These are phyloP conservation scores for Daphne laureola DNA, from an alignment of 441 rosid species.

Conservation along the genomic window DNA sequence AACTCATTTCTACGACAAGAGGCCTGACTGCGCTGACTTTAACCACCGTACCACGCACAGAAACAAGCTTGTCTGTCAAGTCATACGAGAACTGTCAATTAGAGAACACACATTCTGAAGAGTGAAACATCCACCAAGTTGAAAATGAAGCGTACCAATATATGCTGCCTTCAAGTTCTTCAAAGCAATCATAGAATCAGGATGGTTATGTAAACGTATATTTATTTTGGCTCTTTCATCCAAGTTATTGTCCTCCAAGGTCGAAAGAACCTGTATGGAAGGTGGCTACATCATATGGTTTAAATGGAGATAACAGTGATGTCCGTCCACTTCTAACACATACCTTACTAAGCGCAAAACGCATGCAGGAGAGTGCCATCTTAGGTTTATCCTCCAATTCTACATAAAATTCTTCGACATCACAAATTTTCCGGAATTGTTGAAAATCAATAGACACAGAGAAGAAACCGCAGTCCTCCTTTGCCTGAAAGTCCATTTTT, in stretches of 20 bases:
- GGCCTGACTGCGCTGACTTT: slow-evolving; percentile 95
- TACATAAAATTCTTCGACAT: slow-evolving; percentile 45
- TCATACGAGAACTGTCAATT: slow-evolving; percentile 12
- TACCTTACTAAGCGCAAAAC: slow-evolving; percentile 91
- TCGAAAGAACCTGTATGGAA: slow-evolving; percentile 42
- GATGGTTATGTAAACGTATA: slow-evolving; percentile 69
- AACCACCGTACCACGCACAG: slow-evolving; percentile 82
- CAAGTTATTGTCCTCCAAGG: slow-evolving; percentile 28
- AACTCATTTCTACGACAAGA: slow-evolving; percentile 67
- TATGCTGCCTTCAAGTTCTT: slow-evolving; percentile 91
- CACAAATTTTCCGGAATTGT: slow-evolving; percentile 53
- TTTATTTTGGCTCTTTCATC: slow-evolving; percentile 54
- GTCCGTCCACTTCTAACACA: background rate
- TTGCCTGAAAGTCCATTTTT: slow-evolving; percentile 41
- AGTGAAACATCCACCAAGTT: slow-evolving; percentile 4
- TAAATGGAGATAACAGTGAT: background rate
- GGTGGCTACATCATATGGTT: background rate
- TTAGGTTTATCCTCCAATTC: slow-evolving; percentile 66
- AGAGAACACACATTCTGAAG: background rate
- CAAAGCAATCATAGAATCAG: slow-evolving; percentile 76
- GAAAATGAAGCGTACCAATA: slow-evolving; percentile 52
- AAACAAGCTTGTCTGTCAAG: slow-evolving; percentile 83
- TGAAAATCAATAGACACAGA: slow-evolving; percentile 65
- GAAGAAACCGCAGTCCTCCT: slow-evolving; percentile 45
- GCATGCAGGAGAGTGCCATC: slow-evolving; percentile 69